Evolutionary conservation across 176 grass and related monocot species (phyloP).

Genomic region (Zoysia japonica): DNA sequence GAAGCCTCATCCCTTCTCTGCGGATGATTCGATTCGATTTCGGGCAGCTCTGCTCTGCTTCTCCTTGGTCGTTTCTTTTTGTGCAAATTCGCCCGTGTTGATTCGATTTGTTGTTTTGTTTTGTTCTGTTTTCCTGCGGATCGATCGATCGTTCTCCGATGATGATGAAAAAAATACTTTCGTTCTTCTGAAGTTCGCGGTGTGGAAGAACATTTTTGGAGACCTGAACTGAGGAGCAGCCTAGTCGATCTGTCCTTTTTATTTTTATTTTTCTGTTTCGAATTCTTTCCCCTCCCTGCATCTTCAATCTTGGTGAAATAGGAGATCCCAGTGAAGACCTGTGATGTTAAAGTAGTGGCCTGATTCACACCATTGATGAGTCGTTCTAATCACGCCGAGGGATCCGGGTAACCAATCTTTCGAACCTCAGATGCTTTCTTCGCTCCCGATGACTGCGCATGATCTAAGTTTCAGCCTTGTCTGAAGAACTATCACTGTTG

Average conservation of each 20-base stretch:
- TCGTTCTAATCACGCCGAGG: constrained; percentile 44
- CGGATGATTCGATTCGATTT: neutral
- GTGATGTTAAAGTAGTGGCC: constrained; percentile 64
- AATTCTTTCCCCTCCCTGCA: too few relatives aligned
- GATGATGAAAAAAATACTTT: constrained; percentile 54
- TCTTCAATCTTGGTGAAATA: neutral
- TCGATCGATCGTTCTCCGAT: neutral
- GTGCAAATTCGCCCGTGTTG: neutral
- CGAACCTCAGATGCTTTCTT: neutral
- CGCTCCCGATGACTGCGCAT: constrained; percentile 42
- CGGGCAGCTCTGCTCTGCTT: too few relatives aligned
- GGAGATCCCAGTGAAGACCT: constrained; percentile 27
- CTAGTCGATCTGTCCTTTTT: neutral
- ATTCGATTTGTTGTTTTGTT: neutral
- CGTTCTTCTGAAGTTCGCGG: constrained; percentile 48
- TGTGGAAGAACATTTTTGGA: constrained; percentile 61
- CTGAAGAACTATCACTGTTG: constrained; percentile 47
- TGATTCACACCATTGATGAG: constrained; percentile 47
- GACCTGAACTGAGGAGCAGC: constrained; percentile 51
- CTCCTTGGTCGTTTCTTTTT: neutral
- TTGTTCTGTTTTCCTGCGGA: neutral
- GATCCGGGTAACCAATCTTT: neutral
- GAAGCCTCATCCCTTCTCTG: neutral
- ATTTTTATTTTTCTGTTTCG: neutral
- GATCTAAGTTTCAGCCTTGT: constrained; percentile 57